Percentiles rank a stretch among this genome's conserved stretches.
phyloP scores from a whole-genome alignment of 805 yeast genomes.

The Myxozyma sirexii region DNA sequence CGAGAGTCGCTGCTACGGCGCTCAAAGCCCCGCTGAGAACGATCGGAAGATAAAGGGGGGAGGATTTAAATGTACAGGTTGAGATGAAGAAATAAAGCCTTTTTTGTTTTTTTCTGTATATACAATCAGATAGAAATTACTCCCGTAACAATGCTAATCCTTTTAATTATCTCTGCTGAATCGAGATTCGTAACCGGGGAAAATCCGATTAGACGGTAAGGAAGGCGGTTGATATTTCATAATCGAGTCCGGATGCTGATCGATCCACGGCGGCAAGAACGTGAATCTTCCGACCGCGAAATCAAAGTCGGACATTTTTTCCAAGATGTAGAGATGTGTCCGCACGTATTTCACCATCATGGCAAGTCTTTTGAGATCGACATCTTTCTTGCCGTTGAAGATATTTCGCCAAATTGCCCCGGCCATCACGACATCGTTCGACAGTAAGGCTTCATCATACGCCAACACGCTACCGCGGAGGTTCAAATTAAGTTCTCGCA shows the following conservation, averaged over 20 bases:
- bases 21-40: constrained; percentile 22
- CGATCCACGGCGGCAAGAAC: constrained; percentile 80
- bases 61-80: not conserved
- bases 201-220: constrained; percentile 22
- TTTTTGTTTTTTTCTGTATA: constrained; percentile 1
- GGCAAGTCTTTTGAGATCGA: constrained; percentile 81
- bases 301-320: constrained; percentile 84
- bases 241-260: constrained; percentile 54
- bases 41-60: constrained; percentile 25
- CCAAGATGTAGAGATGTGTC: constrained; percentile 83
- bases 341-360: constrained; percentile 88
- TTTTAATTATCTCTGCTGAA: constrained; percentile 12
- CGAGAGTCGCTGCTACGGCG: constrained; percentile 72
- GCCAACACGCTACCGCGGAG: constrained; percentile 85
- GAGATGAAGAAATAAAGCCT: not conserved
- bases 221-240: constrained; percentile 29
- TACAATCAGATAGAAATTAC: not conserved
- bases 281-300: constrained; percentile 88
- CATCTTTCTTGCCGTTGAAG: constrained; percentile 73
- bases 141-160: not conserved
- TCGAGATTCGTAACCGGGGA: constrained; percentile 32
- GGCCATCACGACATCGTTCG: constrained; percentile 56
- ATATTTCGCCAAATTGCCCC: constrained; percentile 66
- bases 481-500: constrained; percentile 89
- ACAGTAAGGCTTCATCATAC: constrained; percentile 89